These are phyloP conservation scores for Penicillium thymicola DNA, from an alignment of 2,329 filamentous ascomycete genomes.

Conservation along the genomic window DNA sequence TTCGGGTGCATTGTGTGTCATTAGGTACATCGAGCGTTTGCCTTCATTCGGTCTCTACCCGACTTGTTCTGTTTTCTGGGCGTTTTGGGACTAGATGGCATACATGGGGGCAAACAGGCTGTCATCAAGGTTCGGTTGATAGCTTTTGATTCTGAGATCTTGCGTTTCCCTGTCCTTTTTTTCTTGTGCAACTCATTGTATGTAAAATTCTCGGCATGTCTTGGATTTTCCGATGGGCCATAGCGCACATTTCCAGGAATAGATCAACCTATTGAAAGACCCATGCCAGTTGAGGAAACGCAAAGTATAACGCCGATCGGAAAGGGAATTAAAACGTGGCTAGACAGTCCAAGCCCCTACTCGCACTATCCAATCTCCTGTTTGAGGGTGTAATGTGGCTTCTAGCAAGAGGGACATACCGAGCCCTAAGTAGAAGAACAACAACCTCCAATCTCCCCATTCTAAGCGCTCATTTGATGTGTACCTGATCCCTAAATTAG, in stretches of 20 bases:
- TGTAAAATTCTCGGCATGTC: not conserved
- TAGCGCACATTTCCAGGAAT: not conserved
- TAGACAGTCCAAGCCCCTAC: not conserved
- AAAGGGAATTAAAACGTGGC: not conserved
- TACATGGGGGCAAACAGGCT: not conserved
- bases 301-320: not conserved
- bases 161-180: too few species aligned
- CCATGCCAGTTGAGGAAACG: not conserved
- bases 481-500: not conserved
- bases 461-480: not conserved
- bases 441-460: slow-evolving; percentile 1
- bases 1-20: not conserved
- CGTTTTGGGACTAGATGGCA: not conserved
- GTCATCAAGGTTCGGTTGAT: not conserved
- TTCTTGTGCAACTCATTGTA: not conserved
- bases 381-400: not conserved
- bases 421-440: slow-evolving; percentile 1
- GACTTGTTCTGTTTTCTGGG: not conserved
- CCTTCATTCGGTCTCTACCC: not conserved
- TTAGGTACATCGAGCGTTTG: not conserved
- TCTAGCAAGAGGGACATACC: not conserved
- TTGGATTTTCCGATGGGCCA: not conserved
- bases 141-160: too few species aligned
- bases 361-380: not conserved
- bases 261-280: not conserved